These are phyloP conservation scores for Grigorovia humatica DNA, from an alignment of 805 yeast species.

Conservation along the genomic window DNA sequence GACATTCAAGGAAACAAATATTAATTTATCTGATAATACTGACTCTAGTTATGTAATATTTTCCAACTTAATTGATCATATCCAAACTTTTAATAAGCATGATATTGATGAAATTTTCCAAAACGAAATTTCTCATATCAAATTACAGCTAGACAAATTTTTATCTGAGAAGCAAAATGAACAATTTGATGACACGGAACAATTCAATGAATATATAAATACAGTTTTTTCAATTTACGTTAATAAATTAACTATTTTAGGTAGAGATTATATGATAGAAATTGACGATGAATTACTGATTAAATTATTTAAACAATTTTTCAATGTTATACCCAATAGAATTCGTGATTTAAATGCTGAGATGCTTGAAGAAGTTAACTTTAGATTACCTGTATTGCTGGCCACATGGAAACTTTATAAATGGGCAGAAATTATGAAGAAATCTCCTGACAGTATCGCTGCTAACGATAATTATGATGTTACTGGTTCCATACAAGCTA, in stretches of 20 bases:
- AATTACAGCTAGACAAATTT: constrained; percentile 16
- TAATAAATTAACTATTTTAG: constrained; percentile 21
- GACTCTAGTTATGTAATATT: constrained; percentile 9
- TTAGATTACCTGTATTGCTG: constrained; percentile 18
- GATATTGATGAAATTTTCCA: constrained; percentile 21
- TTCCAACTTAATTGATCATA: constrained; percentile 12
- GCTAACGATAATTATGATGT: background rate
- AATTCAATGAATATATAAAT: constrained; percentile 6
- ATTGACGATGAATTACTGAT: constrained; percentile 13
- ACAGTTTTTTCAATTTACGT: constrained; percentile 17
- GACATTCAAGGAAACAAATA: constrained; percentile 13
- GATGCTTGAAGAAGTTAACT: constrained; percentile 12
- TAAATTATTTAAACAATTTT: constrained; percentile 11
- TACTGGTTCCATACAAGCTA: constrained; percentile 5
- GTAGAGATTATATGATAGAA: constrained; percentile 20
- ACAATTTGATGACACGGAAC: background rate
- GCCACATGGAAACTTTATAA: constrained; percentile 23
- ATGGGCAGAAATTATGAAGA: constrained; percentile 20
- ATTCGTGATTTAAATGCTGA: constrained; percentile 6
- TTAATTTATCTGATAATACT: constrained; percentile 5
- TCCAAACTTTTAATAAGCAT: constrained; percentile 13
- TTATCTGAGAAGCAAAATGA: constrained; percentile 12
- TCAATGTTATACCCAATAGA: constrained; percentile 9
- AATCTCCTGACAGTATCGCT: background rate
- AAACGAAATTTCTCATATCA: constrained; percentile 14